phyloP scores from a whole-genome alignment of 2,329 filamentous ascomycete species.

The Sporothrix globosa region DNA sequence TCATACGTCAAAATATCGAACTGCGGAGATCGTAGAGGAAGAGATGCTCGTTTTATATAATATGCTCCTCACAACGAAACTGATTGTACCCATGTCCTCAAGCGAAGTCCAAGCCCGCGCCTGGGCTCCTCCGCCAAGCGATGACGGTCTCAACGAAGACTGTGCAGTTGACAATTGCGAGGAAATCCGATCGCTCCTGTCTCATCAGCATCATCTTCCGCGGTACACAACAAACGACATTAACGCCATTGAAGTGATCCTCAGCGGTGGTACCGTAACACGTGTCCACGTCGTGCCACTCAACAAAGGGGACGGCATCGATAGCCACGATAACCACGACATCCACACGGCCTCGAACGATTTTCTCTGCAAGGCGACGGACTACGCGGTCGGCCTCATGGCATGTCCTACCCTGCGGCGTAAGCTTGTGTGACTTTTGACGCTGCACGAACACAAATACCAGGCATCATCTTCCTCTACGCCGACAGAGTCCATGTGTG shows the following conservation, averaged over 20 bases:
- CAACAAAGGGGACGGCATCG: constrained; percentile 10
- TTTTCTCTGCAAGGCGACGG: constrained; percentile 26
- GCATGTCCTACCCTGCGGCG: constrained; percentile 13
- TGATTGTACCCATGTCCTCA: constrained; percentile 10
- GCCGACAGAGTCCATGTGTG: constrained; percentile 22
- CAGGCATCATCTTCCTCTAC: constrained; percentile 12
- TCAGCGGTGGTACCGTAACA: constrained; percentile 16
- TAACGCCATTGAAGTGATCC: constrained; percentile 22
- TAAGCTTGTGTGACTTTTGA: constrained; percentile 17
- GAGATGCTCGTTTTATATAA: too few species aligned
- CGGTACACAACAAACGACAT: constrained; percentile 30
- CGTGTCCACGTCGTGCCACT: constrained; percentile 23
- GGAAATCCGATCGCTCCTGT: constrained; percentile 1
- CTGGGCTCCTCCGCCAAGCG: neutral
- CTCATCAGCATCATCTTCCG: constrained; percentile 1
- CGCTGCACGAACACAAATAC: constrained; percentile 16
- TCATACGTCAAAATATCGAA: too few species aligned
- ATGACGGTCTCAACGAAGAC: constrained; percentile 1
- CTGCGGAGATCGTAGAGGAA: too few species aligned
- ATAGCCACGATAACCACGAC: neutral
- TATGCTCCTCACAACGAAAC: too few species aligned
- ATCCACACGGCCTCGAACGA: constrained; percentile 7
- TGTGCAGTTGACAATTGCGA: neutral
- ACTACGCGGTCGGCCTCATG: neutral
- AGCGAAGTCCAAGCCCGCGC: constrained; percentile 6